Base-by-base conservation (phyloP, 371 early-diverging fungal species). In the Rhizomucor pusillus region DNA sequence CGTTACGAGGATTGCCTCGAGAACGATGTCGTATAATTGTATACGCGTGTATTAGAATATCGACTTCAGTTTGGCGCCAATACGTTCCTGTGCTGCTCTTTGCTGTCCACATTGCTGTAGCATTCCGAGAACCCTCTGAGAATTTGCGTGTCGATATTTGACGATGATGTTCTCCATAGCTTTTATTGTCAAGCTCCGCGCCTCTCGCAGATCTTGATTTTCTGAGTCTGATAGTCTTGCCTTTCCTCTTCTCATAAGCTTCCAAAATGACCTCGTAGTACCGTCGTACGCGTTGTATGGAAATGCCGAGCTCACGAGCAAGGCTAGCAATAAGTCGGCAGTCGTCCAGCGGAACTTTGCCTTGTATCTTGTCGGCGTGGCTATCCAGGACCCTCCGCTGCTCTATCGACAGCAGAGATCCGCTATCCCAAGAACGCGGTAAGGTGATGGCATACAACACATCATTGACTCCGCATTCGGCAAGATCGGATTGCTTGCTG, bases 1-100 rank as follows among this genome's bases (percentile, higher is more conserved):
- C 29, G 7, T 29, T 29, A 7, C 29, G 29, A 7, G 29, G 5
- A 7, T 29, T 29, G 10, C 35, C 23, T 9, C 48, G 19, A 2
- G 50, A 25, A 14, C 64, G 59, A 19, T 59, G 48, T 5, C 49
- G 47, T 56, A 59, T 54, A 22, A 64, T 64, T 2, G 48, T 44
- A 43, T 44, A 48, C 5, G 56, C 52, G 43, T 64, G 46, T n/a
- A 59, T 7, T 4, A 64, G 25, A 13, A 52, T 50, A 24, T 49
- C 35, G 11, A 47, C 23, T 14, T 59, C 59, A 2, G 46, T 36
- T 36, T 59, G 39, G 9, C 19, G 18, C 58, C 58, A 57, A 19
- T 43, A 19, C 7, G 29, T 3, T 29, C 29, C 19, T 47, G 18
- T 6, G 29, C 41, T 13, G 16, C 18, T 54, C 11, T 41, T 23